Percentiles rank a stretch among this genome's conserved stretches.
phyloP scores from a whole-genome alignment of 345 rosid genomes.

The Adansonia digitata region DNA sequence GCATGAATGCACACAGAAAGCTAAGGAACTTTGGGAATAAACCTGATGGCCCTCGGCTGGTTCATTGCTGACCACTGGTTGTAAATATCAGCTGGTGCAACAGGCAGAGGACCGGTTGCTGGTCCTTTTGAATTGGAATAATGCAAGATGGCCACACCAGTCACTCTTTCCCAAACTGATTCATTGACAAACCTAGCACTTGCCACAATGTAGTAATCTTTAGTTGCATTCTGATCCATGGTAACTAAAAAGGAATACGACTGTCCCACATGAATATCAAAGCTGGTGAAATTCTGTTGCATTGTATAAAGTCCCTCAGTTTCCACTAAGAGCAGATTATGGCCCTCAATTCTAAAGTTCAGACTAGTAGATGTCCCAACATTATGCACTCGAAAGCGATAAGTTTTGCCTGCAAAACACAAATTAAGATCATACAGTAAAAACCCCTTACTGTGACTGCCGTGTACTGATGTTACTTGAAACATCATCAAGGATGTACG shows the following conservation, averaged over 20 bases:
- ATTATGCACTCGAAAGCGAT: conserved; percentile 76
- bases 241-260: conserved; percentile 85
- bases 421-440: conserved; percentile 2
- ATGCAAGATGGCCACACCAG: conserved; percentile 90
- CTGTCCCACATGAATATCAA: conserved; percentile 91
- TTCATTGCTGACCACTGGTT: conserved; percentile 74
- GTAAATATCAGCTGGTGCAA: conserved; percentile 59
- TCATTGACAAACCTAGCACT: conserved; percentile 93
- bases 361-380: conserved; percentile 88
- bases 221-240: conserved; percentile 81
- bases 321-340: conserved; percentile 77
- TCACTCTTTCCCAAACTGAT: conserved; percentile 81
- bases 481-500: not conserved
- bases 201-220: conserved; percentile 87
- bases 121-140: conserved; percentile 88
- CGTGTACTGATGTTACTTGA: not conserved
- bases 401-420: conserved; percentile 71
- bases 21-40: conserved; percentile 4
- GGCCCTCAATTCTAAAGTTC: conserved; percentile 93
- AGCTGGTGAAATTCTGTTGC: conserved; percentile 65
- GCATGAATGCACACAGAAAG: not conserved
- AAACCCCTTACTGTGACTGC: not conserved
- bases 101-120: conserved; percentile 74
- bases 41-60: conserved; percentile 88
- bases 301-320: conserved; percentile 74